Evolutionary conservation across 2,329 filamentous ascomycete species (phyloP).

Genomic region (Xylariomycetidae sp.): DNA sequence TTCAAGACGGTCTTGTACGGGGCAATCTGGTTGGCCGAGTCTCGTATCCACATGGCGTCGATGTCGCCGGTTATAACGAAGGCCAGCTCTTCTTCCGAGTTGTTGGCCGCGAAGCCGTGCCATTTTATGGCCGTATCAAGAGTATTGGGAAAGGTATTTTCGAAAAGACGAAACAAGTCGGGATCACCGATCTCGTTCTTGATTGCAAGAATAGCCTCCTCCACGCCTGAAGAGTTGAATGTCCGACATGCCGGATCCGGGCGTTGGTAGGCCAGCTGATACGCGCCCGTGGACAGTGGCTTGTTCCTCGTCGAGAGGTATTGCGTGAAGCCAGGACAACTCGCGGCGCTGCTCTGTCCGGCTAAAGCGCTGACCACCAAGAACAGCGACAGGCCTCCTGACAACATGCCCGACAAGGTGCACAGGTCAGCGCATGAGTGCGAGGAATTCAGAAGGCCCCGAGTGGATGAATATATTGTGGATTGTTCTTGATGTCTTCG

Average conservation of each 20-base stretch:
- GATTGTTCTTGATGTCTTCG: no score
- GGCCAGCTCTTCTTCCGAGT: conserved; percentile 47
- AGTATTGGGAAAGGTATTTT: conserved; percentile 80
- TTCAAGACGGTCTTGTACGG: conserved; percentile 61
- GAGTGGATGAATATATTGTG: no score
- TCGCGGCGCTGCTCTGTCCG: no score
- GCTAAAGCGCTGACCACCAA: no score
- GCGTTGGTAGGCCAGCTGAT: conserved; percentile 36
- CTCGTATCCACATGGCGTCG: conserved; percentile 82
- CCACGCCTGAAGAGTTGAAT: conserved; percentile 65
- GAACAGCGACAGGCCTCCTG: no score
- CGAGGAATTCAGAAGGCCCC: no score
- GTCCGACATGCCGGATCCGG: conserved; percentile 66
- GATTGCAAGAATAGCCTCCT: conserved; percentile 56
- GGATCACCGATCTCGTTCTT: conserved; percentile 37
- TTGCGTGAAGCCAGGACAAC: no score
- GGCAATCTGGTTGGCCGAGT: conserved; percentile 72
- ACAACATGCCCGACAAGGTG: no score
- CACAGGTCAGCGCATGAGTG: no score
- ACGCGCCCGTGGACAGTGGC: conserved; percentile 26
- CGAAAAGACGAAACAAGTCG: conserved; percentile 74
- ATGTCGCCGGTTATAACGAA: conserved; percentile 84
- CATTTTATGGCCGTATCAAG: conserved; percentile 78
- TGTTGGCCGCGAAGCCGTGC: conserved; percentile 57
- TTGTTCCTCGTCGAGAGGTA: no score